These are phyloP conservation scores for Emericellopsis terricola DNA, from an alignment of 495 filamentous ascomycete genomes.

Conservation along the genomic window DNA sequence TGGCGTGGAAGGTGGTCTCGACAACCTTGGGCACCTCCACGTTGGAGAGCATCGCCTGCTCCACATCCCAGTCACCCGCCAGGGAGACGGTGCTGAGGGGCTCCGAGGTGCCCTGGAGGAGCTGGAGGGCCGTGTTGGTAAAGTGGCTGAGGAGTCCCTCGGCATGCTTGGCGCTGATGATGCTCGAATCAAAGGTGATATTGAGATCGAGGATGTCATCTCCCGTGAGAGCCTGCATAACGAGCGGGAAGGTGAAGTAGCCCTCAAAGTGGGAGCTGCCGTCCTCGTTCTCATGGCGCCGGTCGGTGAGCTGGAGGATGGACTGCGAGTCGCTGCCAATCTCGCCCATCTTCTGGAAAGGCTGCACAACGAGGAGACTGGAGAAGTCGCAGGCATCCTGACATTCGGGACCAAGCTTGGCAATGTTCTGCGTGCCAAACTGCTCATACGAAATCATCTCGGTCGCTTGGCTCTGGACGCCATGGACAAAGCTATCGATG, in stretches of 20 bases:
- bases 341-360: neutral
- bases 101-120: neutral
- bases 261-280: too few relatives aligned
- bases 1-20: neutral
- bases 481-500: conserved; percentile 5
- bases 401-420: conserved; percentile 7
- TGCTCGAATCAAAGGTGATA: conserved; percentile 5
- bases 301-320: conserved; percentile 7
- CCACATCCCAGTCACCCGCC: neutral
- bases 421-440: conserved; percentile 24
- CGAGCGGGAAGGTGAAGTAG: conserved; percentile 8
- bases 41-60: neutral
- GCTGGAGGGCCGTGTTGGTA: conserved; percentile 3
- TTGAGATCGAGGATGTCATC: conserved; percentile 3
- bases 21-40: neutral
- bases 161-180: conserved; percentile 5
- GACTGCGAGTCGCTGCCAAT: neutral
- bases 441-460: conserved; percentile 26
- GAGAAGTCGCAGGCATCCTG: too few relatives aligned
- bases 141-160: conserved; percentile 7
- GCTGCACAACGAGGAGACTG: too few relatives aligned
- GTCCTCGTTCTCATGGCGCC: neutral
- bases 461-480: conserved; percentile 15
- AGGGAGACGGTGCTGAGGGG: neutral
- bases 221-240: conserved; percentile 5